Evolutionary conservation across 495 filamentous ascomycete genomes (phyloP).

Genomic region (Penicillium cosmopolitanum): DNA sequence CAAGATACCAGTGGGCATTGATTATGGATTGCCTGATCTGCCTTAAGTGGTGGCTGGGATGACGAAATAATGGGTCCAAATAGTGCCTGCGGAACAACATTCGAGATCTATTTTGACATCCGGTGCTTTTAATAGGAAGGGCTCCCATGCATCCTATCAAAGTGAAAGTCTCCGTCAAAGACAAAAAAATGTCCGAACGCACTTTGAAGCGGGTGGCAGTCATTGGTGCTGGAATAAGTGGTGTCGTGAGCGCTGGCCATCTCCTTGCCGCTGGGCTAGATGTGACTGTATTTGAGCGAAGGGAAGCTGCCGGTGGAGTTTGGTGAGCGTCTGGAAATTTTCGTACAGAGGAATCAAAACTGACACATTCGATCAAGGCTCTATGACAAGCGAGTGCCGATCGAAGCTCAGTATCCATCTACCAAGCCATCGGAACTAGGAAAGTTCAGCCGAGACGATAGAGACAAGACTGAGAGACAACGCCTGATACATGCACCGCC

Average conservation of each 20-base stretch:
- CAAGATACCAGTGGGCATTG: not conserved
- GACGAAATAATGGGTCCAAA: conserved; percentile 21
- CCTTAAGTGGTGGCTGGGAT: conserved; percentile 6
- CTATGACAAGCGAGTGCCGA: conserved; percentile 60
- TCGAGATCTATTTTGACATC: not conserved
- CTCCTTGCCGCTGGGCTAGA: conserved; percentile 60
- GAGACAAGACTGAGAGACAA: conserved; percentile 28
- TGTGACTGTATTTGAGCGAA: conserved; percentile 68
- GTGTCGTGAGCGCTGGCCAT: conserved; percentile 65
- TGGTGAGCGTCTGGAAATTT: conserved; percentile 50
- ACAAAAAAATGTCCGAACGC: conserved; percentile 27
- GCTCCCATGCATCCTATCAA: not conserved
- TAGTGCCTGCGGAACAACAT: conserved; percentile 11
- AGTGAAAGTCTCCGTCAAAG: not conserved
- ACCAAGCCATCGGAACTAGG: conserved; percentile 47
- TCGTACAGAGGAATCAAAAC: not conserved
- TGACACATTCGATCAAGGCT: conserved; percentile 37
- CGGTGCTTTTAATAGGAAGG: not conserved
- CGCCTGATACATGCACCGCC: conserved; percentile 53
- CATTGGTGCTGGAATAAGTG: conserved; percentile 72
- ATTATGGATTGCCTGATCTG: not conserved
- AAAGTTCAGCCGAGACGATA: conserved; percentile 23
- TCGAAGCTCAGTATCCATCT: conserved; percentile 61
- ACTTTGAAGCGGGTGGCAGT: conserved; percentile 57
- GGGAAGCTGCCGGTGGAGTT: conserved; percentile 58